Conservation (phyloP, 805 yeast species). For the Lipomyces mesembrius region DNA sequence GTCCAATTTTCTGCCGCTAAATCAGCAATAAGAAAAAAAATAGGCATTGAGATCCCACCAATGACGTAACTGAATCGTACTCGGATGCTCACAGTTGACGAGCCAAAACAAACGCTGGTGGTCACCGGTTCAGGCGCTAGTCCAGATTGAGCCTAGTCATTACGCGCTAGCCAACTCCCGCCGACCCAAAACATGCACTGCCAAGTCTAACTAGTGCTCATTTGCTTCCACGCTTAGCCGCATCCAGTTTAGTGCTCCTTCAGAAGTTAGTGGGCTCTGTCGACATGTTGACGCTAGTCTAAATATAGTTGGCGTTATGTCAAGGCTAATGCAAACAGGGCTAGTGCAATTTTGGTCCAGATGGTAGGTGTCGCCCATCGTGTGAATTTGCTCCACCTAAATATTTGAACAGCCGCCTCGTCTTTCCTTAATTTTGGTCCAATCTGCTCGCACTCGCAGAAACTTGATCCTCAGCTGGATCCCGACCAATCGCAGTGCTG, state of each 20-base stretch:
- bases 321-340: neutral
- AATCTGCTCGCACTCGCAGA: conserved; percentile 1
- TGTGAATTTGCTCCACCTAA: conserved; percentile 1
- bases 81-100: neutral
- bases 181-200: neutral
- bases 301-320: neutral
- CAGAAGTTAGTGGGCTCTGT: neutral
- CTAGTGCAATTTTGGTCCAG: neutral
- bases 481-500: neutral
- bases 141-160: neutral
- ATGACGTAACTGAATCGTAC: neutral
- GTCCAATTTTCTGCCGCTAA: too few relatives aligned
- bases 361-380: neutral
- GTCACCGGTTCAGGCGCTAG: neutral
- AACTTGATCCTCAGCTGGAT: neutral
- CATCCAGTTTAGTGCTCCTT: neutral
- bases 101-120: neutral
- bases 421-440: neutral
- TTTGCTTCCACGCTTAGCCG: neutral
- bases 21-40: too few relatives aligned
- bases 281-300: neutral
- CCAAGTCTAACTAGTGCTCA: neutral
- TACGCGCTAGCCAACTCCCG: too few relatives aligned
- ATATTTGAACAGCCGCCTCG: neutral
- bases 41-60: too few relatives aligned